Evolutionary conservation across 202 grass and related monocot species (phyloP).

Genomic region (Panicum virgatum): DNA sequence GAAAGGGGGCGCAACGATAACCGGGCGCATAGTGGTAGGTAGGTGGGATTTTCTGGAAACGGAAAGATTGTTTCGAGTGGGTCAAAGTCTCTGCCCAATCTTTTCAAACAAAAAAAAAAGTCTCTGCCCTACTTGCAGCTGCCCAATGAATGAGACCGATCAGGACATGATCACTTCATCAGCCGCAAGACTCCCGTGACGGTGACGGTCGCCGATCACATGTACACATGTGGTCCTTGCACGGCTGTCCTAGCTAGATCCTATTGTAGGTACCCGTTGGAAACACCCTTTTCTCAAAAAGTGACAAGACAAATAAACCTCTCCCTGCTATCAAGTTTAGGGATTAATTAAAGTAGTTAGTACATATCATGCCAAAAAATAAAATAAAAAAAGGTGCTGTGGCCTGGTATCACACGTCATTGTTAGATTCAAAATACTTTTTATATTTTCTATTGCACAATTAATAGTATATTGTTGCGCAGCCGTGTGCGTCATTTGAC

Average conservation of each 20-base stretch:
- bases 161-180: neutral
- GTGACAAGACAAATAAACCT: neutral
- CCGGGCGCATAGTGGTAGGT: neutral
- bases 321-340: neutral
- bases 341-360: too few relatives aligned
- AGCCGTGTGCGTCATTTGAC: neutral
- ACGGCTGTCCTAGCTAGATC: neutral
- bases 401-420: neutral
- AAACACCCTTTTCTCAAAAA: neutral
- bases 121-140: neutral
- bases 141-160: neutral
- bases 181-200: neutral
- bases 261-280: neutral
- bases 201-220: neutral
- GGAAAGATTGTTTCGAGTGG: neutral
- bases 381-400: neutral
- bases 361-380: neutral
- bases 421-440: neutral
- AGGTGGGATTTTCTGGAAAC: neutral
- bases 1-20: neutral
- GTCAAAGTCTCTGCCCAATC: slow-evolving; percentile 9
- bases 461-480: neutral
- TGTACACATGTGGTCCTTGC: slow-evolving; percentile 7
- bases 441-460: neutral
- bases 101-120: too few relatives aligned